These are phyloP conservation scores for Candida sp. DNA, from an alignment of 1,139 yeast species.

Conservation along the genomic window DNA sequence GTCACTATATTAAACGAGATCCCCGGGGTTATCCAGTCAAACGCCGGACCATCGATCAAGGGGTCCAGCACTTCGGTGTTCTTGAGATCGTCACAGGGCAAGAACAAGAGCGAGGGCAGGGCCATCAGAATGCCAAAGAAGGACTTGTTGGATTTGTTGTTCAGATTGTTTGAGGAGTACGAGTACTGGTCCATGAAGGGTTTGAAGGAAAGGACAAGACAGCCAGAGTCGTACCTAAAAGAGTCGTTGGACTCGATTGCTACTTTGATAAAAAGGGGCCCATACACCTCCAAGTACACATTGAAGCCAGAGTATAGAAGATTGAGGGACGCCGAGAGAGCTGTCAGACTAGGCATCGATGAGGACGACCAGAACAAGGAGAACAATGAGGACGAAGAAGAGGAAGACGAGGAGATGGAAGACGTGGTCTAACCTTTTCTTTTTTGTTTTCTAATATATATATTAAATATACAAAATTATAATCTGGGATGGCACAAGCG, in stretches of 20 bases:
- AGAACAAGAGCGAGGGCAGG: conserved; percentile 68
- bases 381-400: conserved; percentile 49
- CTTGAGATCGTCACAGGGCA: conserved; percentile 45
- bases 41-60: conserved; percentile 81
- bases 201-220: conserved; percentile 90
- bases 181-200: conserved; percentile 98
- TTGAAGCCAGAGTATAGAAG: conserved; percentile 90
- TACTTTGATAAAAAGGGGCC: conserved; percentile 89
- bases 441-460: conserved; percentile 1
- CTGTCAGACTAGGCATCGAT: conserved; percentile 57
- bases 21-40: conserved; percentile 86
- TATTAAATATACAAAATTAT: conserved; percentile 20
- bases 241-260: conserved; percentile 94
- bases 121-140: conserved; percentile 95
- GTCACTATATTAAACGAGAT: conserved; percentile 83
- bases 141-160: conserved; percentile 85
- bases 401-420: conserved; percentile 51
- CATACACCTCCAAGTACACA: conserved; percentile 91
- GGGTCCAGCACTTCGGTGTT: conserved; percentile 67
- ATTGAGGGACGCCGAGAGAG: conserved; percentile 77
- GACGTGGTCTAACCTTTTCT: conserved; percentile 18
- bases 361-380: conserved; percentile 46
- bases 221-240: conserved; percentile 93
- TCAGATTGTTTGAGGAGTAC: conserved; percentile 90
- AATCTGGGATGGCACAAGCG: conserved; percentile 5